These are phyloP conservation scores for Sugiyamaella sp. DNA, from an alignment of 1,139 yeast species.

Conservation along the genomic window DNA sequence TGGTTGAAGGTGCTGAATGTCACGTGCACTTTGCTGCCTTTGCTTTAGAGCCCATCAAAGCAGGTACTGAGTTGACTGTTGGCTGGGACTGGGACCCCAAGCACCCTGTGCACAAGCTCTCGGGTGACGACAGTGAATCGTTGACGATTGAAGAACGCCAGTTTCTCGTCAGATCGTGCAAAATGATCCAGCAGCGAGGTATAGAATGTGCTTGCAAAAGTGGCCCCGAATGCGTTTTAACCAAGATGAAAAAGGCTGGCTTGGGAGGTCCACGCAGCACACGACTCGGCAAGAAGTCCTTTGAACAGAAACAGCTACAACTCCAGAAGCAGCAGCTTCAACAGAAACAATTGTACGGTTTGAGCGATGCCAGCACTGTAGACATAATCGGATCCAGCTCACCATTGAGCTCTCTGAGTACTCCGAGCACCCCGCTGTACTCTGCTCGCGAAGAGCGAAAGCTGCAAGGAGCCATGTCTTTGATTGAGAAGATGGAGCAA, in stretches of 20 bases:
- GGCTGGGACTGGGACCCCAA: slow-evolving; percentile 86
- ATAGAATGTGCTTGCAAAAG: slow-evolving; percentile 71
- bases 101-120: slow-evolving; percentile 67
- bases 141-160: slow-evolving; percentile 33
- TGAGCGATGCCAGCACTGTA: slow-evolving; percentile 6
- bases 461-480: slow-evolving; percentile 36
- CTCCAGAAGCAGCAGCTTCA: slow-evolving; percentile 9
- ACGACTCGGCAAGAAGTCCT: slow-evolving; percentile 12
- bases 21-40: slow-evolving; percentile 59
- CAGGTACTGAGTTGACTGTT: slow-evolving; percentile 70
- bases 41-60: slow-evolving; percentile 58
- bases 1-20: slow-evolving; percentile 47
- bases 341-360: slow-evolving; percentile 3
- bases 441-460: slow-evolving; percentile 38
- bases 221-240: slow-evolving; percentile 35
- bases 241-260: slow-evolving; percentile 32
- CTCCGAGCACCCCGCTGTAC: slow-evolving; percentile 24
- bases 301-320: slow-evolving; percentile 13
- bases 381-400: background rate
- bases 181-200: slow-evolving; percentile 46
- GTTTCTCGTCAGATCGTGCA: slow-evolving; percentile 32
- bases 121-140: slow-evolving; percentile 36
- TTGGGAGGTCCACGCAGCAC: slow-evolving; percentile 22
- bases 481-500: slow-evolving; percentile 34
- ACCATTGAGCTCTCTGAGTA: slow-evolving; percentile 1